Evolutionary conservation across 805 yeast species (phyloP).

Genomic region (Candida arabinofermentans): DNA sequence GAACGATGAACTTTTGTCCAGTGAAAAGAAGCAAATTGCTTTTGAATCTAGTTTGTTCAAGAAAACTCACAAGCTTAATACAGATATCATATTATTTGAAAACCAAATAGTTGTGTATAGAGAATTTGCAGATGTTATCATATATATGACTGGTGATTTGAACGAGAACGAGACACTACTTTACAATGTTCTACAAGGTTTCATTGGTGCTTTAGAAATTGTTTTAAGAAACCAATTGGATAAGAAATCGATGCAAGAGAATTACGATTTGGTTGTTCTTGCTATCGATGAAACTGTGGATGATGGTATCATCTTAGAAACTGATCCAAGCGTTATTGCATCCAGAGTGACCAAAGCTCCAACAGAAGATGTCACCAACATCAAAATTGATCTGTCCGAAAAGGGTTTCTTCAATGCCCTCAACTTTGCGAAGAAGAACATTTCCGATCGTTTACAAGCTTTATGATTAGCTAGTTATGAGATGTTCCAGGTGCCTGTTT

Average conservation of each 20-base stretch:
- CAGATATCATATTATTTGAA: constrained; percentile 78
- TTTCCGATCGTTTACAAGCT: constrained; percentile 38
- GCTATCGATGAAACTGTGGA: constrained; percentile 91
- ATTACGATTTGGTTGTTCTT: constrained; percentile 80
- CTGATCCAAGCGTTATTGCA: constrained; percentile 82
- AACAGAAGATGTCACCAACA: constrained; percentile 53
- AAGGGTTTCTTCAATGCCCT: constrained; percentile 80
- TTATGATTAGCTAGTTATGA: no score
- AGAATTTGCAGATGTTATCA: constrained; percentile 69
- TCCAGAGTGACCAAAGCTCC: constrained; percentile 91
- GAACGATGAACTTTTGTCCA: constrained; percentile 28
- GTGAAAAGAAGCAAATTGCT: constrained; percentile 57
- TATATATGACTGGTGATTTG: constrained; percentile 67
- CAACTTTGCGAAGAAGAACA: constrained; percentile 78
- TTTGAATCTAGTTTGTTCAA: constrained; percentile 71
- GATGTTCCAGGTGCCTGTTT: neutral
- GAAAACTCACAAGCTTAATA: constrained; percentile 77
- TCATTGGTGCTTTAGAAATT: constrained; percentile 77
- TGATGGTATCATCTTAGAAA: constrained; percentile 88
- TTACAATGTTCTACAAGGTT: constrained; percentile 69
- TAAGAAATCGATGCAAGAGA: constrained; percentile 70
- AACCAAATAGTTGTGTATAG: constrained; percentile 81
- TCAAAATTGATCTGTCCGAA: constrained; percentile 64
- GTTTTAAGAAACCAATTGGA: constrained; percentile 70
- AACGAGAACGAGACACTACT: constrained; percentile 85